Evolutionary conservation across 306 rosid species (phyloP), one percentile per base, ranked within the genome.

Genomic region (Fagus sylvatica): DNA sequence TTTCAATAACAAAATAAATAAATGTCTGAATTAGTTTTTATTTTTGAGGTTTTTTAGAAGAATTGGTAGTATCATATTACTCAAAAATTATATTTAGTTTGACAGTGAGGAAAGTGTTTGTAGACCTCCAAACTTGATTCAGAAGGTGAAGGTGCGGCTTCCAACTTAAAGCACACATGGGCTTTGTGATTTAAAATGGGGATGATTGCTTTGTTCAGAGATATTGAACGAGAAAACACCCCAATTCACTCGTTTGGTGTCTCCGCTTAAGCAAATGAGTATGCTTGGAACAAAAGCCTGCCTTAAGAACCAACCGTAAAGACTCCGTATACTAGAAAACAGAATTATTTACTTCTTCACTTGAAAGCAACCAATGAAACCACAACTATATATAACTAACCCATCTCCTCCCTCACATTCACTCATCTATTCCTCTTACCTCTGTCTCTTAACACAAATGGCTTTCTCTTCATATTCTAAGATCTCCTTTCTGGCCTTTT

Each of bases 231-330:
- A 15, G 43, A 62, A 15, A 62, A 62, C 19, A 13, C n/a, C 40
- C 1, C 7, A 39, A 33, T 62, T 62, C 28, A 36, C 69, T 7
- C 8, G 62, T 55, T 55, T 7, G 30, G 62, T 16, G 49, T 1
- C 71, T 66, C 30, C 3, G 71, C 15, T 7, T 17, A 66, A n/a
- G 69, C 81, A 40, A 74, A 71, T 19, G 78, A 80, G 59, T 15
- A 81, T 64, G 82, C 89, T 82, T 85, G 62, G 76, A 77, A 43
- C 74, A 74, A 75, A 89, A 85, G 93, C 7, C 69, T 83, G 6
- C 10, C 53, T 39, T 65, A 51, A 83, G 70, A 78, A 80, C 84
- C 72, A 74, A 73, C 73, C 89, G 88, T 90, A 75, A 88, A 90
- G 91, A 42, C 86, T 89, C 80, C 69, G 77, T 43, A 77, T 75